Conservation (phyloP, 371 early-diverging fungal species). For the Rhizopus stolonifer region DNA sequence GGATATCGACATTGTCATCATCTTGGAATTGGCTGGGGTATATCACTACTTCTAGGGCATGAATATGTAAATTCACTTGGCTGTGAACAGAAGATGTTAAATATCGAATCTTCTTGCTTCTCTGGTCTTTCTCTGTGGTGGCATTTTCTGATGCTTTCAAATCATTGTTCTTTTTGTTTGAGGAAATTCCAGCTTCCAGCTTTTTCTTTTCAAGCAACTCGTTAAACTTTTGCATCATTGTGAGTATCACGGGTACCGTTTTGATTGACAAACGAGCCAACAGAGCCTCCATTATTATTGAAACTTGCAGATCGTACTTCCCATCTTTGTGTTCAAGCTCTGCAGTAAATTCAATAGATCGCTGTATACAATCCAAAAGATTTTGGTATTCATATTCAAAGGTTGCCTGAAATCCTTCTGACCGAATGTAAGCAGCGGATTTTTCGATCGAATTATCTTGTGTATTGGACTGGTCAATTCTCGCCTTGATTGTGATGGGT, state of each 20-base stretch:
- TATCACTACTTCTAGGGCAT: conserved; percentile 49
- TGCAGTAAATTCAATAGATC: conserved; percentile 36
- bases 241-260: conserved; percentile 65
- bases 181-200: conserved; percentile 33
- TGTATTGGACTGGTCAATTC: conserved; percentile 13
- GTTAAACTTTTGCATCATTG: conserved; percentile 51
- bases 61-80: conserved; percentile 26
- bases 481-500: conserved; percentile 23
- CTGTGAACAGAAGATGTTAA: conserved; percentile 10
- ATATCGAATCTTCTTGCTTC: conserved; percentile 2
- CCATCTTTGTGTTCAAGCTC: conserved; percentile 17
- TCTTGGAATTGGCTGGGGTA: conserved; percentile 74
- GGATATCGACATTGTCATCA: conserved; percentile 66
- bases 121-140: background rate
- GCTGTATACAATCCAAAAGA: conserved; percentile 49
- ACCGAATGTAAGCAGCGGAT: conserved; percentile 19
- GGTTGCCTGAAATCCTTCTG: conserved; percentile 44
- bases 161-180: background rate
- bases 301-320: conserved; percentile 12
- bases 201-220: conserved; percentile 63
- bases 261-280: conserved; percentile 53
- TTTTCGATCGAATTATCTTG: background rate
- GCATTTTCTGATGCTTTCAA: background rate
- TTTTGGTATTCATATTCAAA: conserved; percentile 74
- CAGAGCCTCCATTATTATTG: conserved; percentile 24